These are phyloP conservation scores for Nannochloris sp. DNA, from an alignment of 139 green algal genomes.

Conservation along the genomic window DNA sequence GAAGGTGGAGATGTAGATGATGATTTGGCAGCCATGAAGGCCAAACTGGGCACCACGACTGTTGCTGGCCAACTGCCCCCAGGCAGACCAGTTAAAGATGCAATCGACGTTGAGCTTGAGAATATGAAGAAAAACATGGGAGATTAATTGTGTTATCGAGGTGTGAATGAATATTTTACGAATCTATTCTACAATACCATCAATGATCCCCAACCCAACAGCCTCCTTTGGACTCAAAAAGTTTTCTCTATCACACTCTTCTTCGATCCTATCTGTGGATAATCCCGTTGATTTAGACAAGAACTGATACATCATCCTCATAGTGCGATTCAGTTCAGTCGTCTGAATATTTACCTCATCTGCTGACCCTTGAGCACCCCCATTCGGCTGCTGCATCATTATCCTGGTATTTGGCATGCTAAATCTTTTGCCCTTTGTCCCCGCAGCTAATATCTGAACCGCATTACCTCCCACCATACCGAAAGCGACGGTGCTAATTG, in stretches of 20 bases:
- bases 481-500: constrained; percentile 72
- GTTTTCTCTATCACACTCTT: constrained; percentile 70
- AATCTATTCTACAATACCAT: constrained; percentile 26
- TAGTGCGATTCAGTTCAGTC: constrained; percentile 51
- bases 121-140: constrained; percentile 39
- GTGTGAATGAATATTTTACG: neutral
- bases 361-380: constrained; percentile 48
- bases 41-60: constrained; percentile 33
- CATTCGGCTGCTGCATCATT: constrained; percentile 90
- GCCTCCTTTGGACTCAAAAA: constrained; percentile 76
- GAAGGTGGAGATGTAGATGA: constrained; percentile 84
- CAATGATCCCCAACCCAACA: constrained; percentile 50
- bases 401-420: constrained; percentile 85
- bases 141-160: constrained; percentile 4
- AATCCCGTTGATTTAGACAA: constrained; percentile 70
- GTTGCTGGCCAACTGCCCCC: constrained; percentile 13
- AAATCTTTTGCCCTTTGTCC: constrained; percentile 81
- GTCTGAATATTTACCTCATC: constrained; percentile 63
- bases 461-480: constrained; percentile 65
- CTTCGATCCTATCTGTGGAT: constrained; percentile 58
- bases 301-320: constrained; percentile 51
- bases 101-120: constrained; percentile 78
- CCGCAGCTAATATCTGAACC: constrained; percentile 67
- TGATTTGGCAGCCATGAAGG: constrained; percentile 81
- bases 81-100: constrained; percentile 47